Base-by-base conservation (phyloP, 1,284 basidiomycete genomes). In the Athelia sp. region DNA sequence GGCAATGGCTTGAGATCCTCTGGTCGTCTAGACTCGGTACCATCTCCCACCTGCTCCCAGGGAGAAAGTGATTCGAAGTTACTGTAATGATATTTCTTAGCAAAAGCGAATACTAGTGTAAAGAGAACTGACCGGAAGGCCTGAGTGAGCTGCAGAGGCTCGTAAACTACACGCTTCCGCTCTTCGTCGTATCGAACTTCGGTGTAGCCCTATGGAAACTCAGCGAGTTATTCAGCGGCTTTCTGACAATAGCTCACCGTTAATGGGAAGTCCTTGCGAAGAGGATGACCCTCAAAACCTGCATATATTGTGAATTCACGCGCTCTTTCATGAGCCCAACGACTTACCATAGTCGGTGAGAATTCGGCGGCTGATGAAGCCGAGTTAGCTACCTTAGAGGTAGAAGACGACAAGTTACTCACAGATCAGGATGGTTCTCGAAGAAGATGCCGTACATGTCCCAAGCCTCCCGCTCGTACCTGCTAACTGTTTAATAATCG, bases 381-480 rank as follows among this genome's bases (percentile, higher is more conserved):
- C 52, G 24, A 51, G 49, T 26, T 54, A 52, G 49, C 29, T 54
- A 29, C 23, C 18, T 29, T 24, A n/a, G 32, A 36, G 18, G 29
- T 34, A 26, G 10, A 22, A 23, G 35, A 32, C 34, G 31, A 31
- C 8, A 51, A 31, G 47, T 22, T 18, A 71, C 90, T 63, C 64
- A 93, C 86, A 99, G 78, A 69, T 99, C 97, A 14, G 96, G 97
- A 72, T 99, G 97, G 46, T 87, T 89, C 52, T 84, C 81, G 76
- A 99, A 99, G 78, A 96, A 98, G 51, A 99, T 91, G 50, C 97
- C 97, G 66, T 78, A 99, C 73, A 99, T 81, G 72, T 99, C 97
- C 92, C 94, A 99, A 29, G 93, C 87, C 70, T 99, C 97, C 54
- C 97, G 82, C 72, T 99, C 97, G 66, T 94, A 96, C 87, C 87